Evolutionary conservation across 208 protist species (phyloP).

Genomic region (Trypanosoma caninum): DNA sequence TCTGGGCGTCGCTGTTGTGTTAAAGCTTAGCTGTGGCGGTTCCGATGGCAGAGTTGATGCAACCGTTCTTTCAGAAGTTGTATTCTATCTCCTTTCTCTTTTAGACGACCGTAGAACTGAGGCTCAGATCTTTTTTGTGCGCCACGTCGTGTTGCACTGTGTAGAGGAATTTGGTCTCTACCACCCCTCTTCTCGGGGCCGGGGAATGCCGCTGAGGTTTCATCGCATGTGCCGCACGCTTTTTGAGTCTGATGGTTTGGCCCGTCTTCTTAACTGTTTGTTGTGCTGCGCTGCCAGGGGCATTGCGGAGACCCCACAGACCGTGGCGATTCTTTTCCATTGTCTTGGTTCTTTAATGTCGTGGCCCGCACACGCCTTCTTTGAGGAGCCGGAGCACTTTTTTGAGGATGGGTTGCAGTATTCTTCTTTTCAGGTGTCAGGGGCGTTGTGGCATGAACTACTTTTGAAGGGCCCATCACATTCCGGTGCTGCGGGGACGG

Average conservation of each 20-base stretch:
- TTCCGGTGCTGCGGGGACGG: neutral
- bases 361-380: conserved; percentile 71
- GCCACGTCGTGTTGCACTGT: conserved; percentile 15
- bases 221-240: conserved; percentile 46
- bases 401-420: conserved; percentile 40
- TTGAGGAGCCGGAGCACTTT: conserved; percentile 78
- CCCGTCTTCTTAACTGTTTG: conserved; percentile 27
- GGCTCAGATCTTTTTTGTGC: conserved; percentile 8
- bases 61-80: conserved; percentile 5
- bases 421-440: conserved; percentile 46
- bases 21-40: conserved; percentile 62
- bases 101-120: conserved; percentile 19
- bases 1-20: conserved; percentile 42
- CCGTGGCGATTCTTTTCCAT: conserved; percentile 31
- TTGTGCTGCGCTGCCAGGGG: conserved; percentile 10
- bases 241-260: conserved; percentile 43
- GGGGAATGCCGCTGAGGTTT: conserved; percentile 48
- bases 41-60: conserved; percentile 11
- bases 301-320: conserved; percentile 13
- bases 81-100: conserved; percentile 13
- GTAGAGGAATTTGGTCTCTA: conserved; percentile 84
- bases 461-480: conserved; percentile 27
- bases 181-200: conserved; percentile 40
- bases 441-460: conserved; percentile 47
- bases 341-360: conserved; percentile 50